Evolutionary conservation across 164 flowering plant species (phyloP), one percentile per base, ranked within the genome.

Genomic region (Platanus orientalis): DNA sequence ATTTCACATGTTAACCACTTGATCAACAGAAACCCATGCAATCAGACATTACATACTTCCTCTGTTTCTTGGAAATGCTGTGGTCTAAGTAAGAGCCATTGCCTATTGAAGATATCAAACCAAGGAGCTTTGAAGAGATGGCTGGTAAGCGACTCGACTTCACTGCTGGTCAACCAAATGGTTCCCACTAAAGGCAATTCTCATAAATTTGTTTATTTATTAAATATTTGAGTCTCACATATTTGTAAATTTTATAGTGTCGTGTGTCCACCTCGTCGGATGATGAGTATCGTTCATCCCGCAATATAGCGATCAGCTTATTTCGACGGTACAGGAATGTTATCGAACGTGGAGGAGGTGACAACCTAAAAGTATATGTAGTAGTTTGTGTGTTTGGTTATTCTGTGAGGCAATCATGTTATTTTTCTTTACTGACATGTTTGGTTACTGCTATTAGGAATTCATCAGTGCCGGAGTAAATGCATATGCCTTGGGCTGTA

Each of bases 401-500:
- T 60, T 70, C 13, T 45, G 36, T 40, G 44, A 12, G 28, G 7
- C 50, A 39, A 21, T 34, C 12, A 48, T 61, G 14, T 25, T 51
- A 2, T 56, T 17, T 39, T 57, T 30, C 29, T 50, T 17, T 45
- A 47, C 17, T 65, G 10, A 65, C 25, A 27, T 25, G 0, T 64
- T 40, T 50, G 45, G 26, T 34, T 67, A 3, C 24, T 67, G 54
- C 26, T n/a, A 65, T 53, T 67, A 94, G 98, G 97, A 94, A 73
- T 94, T 89, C 77, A 90, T 90, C 62, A 73, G 77, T 72, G 98
- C 96, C 47, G 98, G 92, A 42, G 98, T 94, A 36, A 94, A 89
- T 76, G 98, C 98, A 53, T 94, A 94, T 78, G 94, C 91, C 4
- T 70, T 94, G 52, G 98, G 98, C 48, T 94, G 95, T 72, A 87